These are phyloP conservation scores for Kondoa subrosea DNA, from an alignment of 768 basidiomycete species.

Conservation along the genomic window DNA sequence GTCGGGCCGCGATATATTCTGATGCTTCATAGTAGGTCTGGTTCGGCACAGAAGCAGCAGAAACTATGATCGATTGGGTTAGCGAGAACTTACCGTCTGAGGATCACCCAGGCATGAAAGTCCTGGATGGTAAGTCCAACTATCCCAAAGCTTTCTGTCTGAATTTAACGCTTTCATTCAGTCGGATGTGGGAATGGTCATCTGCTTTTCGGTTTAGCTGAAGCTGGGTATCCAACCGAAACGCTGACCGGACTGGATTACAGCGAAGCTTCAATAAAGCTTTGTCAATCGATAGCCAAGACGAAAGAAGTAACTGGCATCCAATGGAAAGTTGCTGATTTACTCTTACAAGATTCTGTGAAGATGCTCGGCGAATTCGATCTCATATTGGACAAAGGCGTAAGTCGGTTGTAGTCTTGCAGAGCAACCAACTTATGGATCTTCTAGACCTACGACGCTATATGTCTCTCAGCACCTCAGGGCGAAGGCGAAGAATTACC, in stretches of 20 bases:
- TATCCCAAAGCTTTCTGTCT: too few species aligned
- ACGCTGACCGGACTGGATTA: conserved; percentile 36
- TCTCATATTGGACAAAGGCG: conserved; percentile 34
- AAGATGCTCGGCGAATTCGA: conserved; percentile 31
- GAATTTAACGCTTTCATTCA: background rate
- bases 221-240: conserved; percentile 23
- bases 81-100: conserved; percentile 29
- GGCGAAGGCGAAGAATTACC: conserved; percentile 4
- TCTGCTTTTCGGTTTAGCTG: conserved; percentile 25
- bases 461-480: conserved; percentile 27
- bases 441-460: conserved; percentile 36
- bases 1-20: background rate
- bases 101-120: conserved; percentile 20
- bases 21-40: conserved; percentile 20
- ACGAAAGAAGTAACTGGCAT: conserved; percentile 17
- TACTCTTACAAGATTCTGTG: conserved; percentile 21
- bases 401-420: background rate
- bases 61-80: conserved; percentile 37
- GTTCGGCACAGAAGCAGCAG: conserved; percentile 35
- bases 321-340: conserved; percentile 19
- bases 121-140: conserved; percentile 34
- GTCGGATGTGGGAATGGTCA: conserved; percentile 28
- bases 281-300: conserved; percentile 28
- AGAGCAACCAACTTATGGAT: background rate
- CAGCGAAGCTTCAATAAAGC: conserved; percentile 30